phyloP scores from a whole-genome alignment of 2,329 filamentous ascomycete species.

The Alternaria solani region DNA sequence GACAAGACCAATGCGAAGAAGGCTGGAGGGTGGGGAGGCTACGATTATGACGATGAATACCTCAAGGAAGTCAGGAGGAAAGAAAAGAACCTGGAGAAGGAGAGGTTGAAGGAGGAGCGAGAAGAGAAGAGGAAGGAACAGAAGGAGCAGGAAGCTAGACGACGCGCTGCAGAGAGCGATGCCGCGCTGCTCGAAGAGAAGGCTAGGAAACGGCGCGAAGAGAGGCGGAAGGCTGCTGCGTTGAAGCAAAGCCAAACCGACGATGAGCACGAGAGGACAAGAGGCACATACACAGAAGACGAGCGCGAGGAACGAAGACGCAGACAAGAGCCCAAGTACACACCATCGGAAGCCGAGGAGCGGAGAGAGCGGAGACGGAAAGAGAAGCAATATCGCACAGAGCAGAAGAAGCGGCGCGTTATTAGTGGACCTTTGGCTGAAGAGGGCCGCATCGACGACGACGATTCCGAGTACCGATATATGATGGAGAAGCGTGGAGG shows the following conservation, averaged over 20 bases:
- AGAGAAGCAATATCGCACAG: conserved; percentile 41
- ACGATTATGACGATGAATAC: conserved; percentile 53
- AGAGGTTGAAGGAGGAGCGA: conserved; percentile 42
- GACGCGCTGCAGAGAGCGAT: conserved; percentile 31
- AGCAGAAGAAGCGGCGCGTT: conserved; percentile 52
- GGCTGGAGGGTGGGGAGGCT: conserved; percentile 51
- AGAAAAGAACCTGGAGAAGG: conserved; percentile 47
- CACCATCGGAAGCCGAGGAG: conserved; percentile 50
- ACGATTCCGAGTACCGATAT: conserved; percentile 52
- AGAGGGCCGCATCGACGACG: conserved; percentile 53
- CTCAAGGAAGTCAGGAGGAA: conserved; percentile 48
- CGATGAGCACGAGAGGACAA: conserved; percentile 34
- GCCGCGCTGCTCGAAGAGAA: conserved; percentile 33
- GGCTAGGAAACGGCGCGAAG: conserved; percentile 37
- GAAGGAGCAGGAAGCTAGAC: conserved; percentile 45
- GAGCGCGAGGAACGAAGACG: conserved; percentile 41
- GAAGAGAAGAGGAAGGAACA: conserved; percentile 52
- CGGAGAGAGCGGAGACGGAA: conserved; percentile 53
- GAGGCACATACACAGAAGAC: conserved; percentile 38
- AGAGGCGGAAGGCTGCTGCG: conserved; percentile 44
- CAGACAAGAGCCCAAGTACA: conserved; percentile 44
- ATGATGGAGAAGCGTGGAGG: conserved; percentile 55
- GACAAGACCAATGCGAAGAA: conserved; percentile 68
- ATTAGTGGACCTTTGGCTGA: conserved; percentile 59
- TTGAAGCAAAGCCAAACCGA: conserved; percentile 32